These are phyloP conservation scores for Acorus gramineus DNA, from an alignment of 106 monocot genomes.

Conservation along the genomic window DNA sequence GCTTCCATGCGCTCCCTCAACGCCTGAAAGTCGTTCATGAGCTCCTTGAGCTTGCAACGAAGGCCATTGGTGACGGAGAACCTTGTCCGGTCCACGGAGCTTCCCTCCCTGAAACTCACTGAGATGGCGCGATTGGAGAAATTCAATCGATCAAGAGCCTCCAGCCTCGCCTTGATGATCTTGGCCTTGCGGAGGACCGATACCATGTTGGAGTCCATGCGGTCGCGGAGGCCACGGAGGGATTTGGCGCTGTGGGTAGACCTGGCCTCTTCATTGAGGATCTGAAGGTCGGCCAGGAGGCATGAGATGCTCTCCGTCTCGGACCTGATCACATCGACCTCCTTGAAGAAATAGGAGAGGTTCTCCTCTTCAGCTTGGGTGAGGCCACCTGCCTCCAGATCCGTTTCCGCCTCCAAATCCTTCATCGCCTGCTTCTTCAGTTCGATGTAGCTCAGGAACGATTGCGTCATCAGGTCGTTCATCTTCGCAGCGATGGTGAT, in stretches of 20 bases:
- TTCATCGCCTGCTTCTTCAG: conserved; percentile 41
- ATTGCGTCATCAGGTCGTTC: conserved; percentile 47
- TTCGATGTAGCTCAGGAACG: conserved; percentile 36
- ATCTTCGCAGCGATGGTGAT: conserved; percentile 11
- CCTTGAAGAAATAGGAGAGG: conserved; percentile 34
- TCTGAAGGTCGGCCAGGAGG: conserved; percentile 24
- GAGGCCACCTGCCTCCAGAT: conserved; percentile 20
- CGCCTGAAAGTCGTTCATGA: conserved; percentile 23
- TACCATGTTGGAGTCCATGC: conserved; percentile 22
- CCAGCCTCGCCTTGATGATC: conserved; percentile 24
- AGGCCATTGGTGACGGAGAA: conserved; percentile 28
- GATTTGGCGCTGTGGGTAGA: conserved; percentile 13
- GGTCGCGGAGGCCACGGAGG: conserved; percentile 26
- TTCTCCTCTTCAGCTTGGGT: conserved; percentile 31
- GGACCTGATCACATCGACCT: conserved; percentile 21
- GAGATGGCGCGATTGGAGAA: conserved; percentile 16
- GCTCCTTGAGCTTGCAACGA: conserved; percentile 19
- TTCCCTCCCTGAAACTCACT: conserved; percentile 11
- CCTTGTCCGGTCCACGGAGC: conserved; percentile 24
- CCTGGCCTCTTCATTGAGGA: conserved; percentile 23
- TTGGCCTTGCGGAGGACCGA: conserved; percentile 29
- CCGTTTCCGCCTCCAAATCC: conserved; percentile 5
- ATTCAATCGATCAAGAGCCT: conserved; percentile 19
- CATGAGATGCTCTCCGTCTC: conserved; percentile 22
- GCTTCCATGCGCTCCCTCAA: conserved; percentile 20